Evolutionary conservation across 2,329 filamentous ascomycete species (phyloP).

Genomic region (Aspergillus vadensis): DNA sequence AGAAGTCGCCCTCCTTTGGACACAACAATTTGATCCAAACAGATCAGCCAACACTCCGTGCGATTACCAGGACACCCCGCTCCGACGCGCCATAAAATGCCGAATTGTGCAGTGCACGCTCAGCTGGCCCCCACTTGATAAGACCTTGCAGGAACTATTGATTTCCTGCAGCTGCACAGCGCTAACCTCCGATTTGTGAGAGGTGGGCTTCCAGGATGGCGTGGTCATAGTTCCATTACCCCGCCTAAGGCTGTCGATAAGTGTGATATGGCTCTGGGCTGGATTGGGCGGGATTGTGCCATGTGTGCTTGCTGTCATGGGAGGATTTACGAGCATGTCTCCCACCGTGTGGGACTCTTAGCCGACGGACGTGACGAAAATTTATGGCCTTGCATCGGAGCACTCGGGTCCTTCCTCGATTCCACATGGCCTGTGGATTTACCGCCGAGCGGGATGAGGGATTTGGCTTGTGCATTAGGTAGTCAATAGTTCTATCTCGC

Average conservation of each 20-base stretch:
- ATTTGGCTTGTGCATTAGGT: not conserved
- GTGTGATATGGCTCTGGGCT: not conserved
- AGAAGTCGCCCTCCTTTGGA: too few species aligned
- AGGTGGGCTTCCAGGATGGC: slow-evolving; percentile 3
- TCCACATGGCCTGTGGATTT: slow-evolving; percentile 1
- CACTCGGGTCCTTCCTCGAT: not conserved
- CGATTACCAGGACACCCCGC: not conserved
- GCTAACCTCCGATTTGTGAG: not conserved
- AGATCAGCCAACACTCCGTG: not conserved
- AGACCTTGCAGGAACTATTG: slow-evolving; percentile 9
- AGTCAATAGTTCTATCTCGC: not conserved
- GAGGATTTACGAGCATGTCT: not conserved
- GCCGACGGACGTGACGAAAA: not conserved
- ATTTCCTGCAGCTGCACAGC: slow-evolving; percentile 6
- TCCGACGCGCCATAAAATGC: not conserved
- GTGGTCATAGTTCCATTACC: slow-evolving; percentile 1
- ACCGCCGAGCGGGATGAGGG: not conserved
- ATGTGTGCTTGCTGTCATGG: not conserved
- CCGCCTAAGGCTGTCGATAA: not conserved
- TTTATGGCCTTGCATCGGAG: not conserved
- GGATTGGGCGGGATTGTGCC: not conserved
- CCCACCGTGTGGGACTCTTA: not conserved
- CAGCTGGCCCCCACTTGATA: slow-evolving; percentile 2
- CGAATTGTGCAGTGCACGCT: not conserved
- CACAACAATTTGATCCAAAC: not conserved